Base-by-base conservation (phyloP, 805 yeast species). In the Pichia manshurica region DNA sequence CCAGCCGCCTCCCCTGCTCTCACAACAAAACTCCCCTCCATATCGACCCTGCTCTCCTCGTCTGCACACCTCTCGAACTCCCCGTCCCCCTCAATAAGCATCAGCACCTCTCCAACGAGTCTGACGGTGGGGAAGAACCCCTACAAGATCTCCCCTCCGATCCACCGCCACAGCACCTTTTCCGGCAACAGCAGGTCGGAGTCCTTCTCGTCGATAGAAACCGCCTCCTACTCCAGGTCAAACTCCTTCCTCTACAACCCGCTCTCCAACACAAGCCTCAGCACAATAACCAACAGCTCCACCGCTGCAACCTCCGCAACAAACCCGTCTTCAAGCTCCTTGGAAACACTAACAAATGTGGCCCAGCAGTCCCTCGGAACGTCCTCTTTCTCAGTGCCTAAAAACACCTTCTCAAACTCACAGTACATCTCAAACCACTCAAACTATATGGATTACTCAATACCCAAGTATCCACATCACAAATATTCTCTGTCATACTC, bases 141-240 rank as follows among this genome's bases (percentile, higher is more conserved):
- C 13, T 36, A 15, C 20, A 5, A 15, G n/a, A n/a, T 32, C 17
- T 39, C 48, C 15, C 42, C 43, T 23, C 47, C 46, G 50, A 54
- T 16, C 13, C 38, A 35, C 15, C 44, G 39, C 17, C 48, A 36
- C 50, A 33, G 12, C 36, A 8, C 20, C 36, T 36, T 36, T 12
- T 36, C 39, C 15, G 16, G 16, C 22, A 36, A 36, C 22, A 36
- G 22, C 57, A 16, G 55, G 44, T 36, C 52, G 15, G 42, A 49
- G 33, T 36, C 56, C 3, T 15, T 57, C 5, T 54, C 58, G 2
- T 51, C 57, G 1, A 16, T 47, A 4, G 50, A 47, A n/a, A 36
- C 43, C 15, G 20, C 22, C 16, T n/a, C 45, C 29, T 29, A 29
- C 23, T 39, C 43, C 19, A 16, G 39, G 16, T 39, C 44, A 41